Percentiles rank a stretch among this genome's conserved stretches.
Conservation (phyloP, 306 rosid genomes). For the Mimosa bimucronata region DNA sequence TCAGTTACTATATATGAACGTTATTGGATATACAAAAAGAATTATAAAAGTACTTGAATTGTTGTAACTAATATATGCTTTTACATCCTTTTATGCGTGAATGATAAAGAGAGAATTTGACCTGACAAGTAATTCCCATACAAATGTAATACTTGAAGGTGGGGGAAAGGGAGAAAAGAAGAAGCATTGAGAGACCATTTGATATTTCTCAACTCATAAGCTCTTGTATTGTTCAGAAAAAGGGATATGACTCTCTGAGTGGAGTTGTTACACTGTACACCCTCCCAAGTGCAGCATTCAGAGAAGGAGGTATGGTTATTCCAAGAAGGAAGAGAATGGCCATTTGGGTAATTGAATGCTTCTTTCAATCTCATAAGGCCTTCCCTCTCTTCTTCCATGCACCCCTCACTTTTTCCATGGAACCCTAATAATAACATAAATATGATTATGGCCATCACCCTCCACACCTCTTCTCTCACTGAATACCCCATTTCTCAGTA, state of each 20-base stretch:
- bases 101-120: not conserved
- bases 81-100: not conserved
- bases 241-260: not conserved
- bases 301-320: not conserved
- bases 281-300: constrained; percentile 27
- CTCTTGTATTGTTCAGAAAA: not conserved
- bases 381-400: constrained; percentile 12
- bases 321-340: constrained; percentile 22
- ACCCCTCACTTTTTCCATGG: not conserved
- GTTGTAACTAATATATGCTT: no score
- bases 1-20: not conserved
- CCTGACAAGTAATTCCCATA: constrained; percentile 13
- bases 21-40: fast-evolving
- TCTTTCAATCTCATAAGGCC: constrained; percentile 16
- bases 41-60: no score
- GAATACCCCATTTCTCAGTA: not conserved
- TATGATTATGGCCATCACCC: not conserved
- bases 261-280: not conserved
- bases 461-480: not conserved
- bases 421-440: not conserved
- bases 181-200: constrained; percentile 26
- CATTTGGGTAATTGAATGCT: constrained; percentile 30
- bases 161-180: not conserved
- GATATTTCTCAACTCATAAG: not conserved
- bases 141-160: not conserved